These are phyloP conservation scores for Liriodendron chinense DNA, from an alignment of 164 flowering plant genomes.

Conservation along the genomic window DNA sequence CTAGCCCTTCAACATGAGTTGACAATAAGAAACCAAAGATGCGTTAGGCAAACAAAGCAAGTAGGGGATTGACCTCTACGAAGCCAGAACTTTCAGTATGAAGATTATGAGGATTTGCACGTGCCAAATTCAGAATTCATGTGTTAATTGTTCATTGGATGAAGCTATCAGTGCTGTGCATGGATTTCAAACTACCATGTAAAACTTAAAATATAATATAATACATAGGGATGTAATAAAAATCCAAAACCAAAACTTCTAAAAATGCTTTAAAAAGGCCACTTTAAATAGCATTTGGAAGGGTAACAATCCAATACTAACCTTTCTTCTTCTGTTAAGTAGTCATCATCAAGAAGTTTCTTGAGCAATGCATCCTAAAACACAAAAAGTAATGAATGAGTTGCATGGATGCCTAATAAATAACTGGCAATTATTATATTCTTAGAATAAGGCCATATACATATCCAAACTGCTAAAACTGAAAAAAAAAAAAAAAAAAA, in stretches of 20 bases:
- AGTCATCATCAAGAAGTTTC: conserved; percentile 55
- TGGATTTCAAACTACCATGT: neutral
- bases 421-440: neutral
- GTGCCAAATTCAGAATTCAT: no score
- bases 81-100: neutral
- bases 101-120: no score
- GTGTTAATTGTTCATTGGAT: neutral
- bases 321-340: conserved; percentile 71
- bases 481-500: neutral
- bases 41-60: neutral
- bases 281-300: neutral
- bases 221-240: no score
- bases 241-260: no score
- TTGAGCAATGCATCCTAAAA: conserved; percentile 84
- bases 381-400: conserved; percentile 4
- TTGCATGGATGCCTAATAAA: neutral
- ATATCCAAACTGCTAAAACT: neutral
- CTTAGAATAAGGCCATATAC: neutral
- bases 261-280: neutral
- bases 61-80: neutral
- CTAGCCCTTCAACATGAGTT: neutral
- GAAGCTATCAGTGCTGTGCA: neutral
- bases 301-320: neutral
- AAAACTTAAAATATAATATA: no score
- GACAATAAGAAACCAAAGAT: no score